phyloP scores from a whole-genome alignment of 108 stramenopile species.

The Bacterosira constricta region DNA sequence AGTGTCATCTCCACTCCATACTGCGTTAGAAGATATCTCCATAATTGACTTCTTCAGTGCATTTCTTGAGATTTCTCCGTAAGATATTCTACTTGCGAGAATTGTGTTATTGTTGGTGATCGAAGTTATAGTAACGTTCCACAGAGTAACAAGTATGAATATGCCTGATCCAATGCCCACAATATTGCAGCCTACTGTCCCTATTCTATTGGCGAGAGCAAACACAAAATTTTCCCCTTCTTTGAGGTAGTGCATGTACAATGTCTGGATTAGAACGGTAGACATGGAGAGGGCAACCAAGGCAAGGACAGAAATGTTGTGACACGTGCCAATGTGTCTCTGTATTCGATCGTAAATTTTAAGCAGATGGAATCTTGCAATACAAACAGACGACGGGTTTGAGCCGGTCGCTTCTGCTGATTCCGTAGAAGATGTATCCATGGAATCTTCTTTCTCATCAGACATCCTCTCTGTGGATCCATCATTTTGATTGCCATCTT shows the following conservation, averaged over 20 bases:
- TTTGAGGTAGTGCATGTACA: conserved; percentile 1
- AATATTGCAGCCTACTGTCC: conserved; percentile 6
- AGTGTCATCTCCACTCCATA: conserved; percentile 22
- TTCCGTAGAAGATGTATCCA: background rate
- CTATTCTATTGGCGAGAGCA: conserved; percentile 8
- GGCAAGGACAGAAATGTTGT: conserved; percentile 17
- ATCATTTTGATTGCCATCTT: background rate
- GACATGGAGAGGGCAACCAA: conserved; percentile 4
- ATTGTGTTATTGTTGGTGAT: background rate
- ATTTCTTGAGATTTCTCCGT: conserved; percentile 1
- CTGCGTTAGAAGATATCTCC: conserved; percentile 29
- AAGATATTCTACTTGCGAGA: conserved; percentile 5
- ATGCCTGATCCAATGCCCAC: conserved; percentile 22
- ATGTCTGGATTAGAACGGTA: background rate
- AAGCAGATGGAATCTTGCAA: background rate
- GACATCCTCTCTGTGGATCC: background rate
- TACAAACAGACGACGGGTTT: background rate
- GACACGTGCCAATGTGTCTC: conserved; percentile 23
- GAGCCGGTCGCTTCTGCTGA: background rate
- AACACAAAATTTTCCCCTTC: conserved; percentile 5
- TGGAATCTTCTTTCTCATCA: background rate
- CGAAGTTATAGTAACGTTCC: background rate
- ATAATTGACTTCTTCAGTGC: conserved; percentile 32
- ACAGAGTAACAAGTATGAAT: background rate
- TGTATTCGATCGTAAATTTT: background rate